Conservation (phyloP, 345 rosid species). For the Citropsis articulata region DNA sequence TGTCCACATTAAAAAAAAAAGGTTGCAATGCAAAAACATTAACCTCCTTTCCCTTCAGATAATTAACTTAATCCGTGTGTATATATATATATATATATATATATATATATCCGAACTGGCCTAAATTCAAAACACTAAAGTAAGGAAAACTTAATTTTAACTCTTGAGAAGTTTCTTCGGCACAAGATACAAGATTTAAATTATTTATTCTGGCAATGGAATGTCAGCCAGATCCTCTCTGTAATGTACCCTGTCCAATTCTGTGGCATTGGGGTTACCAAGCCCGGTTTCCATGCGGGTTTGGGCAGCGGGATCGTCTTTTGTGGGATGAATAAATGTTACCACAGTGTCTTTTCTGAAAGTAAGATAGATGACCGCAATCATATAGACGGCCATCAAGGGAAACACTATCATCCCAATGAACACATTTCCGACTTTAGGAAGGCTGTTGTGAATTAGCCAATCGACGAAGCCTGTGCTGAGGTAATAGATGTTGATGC, state of each 20-base stretch:
- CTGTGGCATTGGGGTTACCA: not conserved
- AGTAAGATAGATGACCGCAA: constrained; percentile 44
- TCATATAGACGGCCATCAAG: constrained; percentile 43
- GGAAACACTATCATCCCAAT: constrained; percentile 57
- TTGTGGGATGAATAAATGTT: constrained; percentile 36
- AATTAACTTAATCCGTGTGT: too few species aligned
- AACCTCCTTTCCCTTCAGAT: too few species aligned
- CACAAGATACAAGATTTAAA: not conserved
- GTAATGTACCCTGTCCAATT: constrained; percentile 20
- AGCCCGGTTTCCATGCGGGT: constrained; percentile 30
- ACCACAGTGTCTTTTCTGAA: constrained; percentile 41
- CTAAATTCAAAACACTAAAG: not conserved
- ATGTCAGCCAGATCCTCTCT: constrained; percentile 54
- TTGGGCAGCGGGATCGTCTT: constrained; percentile 15
- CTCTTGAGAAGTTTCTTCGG: too few species aligned
- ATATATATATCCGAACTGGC: not conserved
- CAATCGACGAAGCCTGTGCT: constrained; percentile 50
- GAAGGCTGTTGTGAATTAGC: constrained; percentile 40
- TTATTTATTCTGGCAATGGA: constrained; percentile 31
- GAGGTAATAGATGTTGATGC: constrained; percentile 62
- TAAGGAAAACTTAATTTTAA: too few species aligned
- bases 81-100: too few species aligned
- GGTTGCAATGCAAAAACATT: too few species aligned
- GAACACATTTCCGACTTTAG: constrained; percentile 38
- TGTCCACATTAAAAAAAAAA: too few species aligned